These are phyloP conservation scores for Diaporthe longicolla DNA, from an alignment of 2,329 filamentous ascomycete species.

Conservation along the genomic window DNA sequence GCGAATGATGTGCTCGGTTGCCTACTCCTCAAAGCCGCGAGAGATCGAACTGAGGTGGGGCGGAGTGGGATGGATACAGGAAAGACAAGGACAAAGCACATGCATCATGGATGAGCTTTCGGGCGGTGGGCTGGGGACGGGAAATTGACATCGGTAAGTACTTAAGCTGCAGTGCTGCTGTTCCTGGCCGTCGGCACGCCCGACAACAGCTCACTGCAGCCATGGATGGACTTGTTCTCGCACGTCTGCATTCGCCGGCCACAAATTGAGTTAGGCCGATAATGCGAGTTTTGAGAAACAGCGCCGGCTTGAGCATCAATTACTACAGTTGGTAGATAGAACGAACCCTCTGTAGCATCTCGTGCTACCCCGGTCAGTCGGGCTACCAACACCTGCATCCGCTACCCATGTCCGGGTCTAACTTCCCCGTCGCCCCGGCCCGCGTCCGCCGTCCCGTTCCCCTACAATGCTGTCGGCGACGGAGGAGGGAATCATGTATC, in stretches of 20 bases:
- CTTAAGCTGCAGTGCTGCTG: neutral
- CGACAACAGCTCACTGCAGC: conserved; percentile 18
- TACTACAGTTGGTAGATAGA: neutral
- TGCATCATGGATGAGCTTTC: conserved; percentile 20
- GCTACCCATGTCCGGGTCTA: neutral
- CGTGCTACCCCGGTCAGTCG: neutral
- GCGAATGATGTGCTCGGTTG: neutral
- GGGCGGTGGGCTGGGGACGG: conserved; percentile 13
- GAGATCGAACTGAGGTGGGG: neutral
- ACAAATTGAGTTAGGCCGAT: neutral
- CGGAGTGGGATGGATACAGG: neutral
- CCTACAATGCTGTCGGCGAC: neutral
- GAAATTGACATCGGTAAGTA: neutral
- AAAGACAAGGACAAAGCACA: neutral
- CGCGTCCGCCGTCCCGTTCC: neutral
- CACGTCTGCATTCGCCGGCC: too few relatives aligned
- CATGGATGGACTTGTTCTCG: neutral
- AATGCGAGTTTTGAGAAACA: neutral
- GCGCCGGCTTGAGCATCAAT: neutral
- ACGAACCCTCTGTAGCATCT: neutral
- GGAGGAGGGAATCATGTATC: too few relatives aligned
- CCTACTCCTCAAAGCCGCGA: neutral
- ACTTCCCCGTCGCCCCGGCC: neutral
- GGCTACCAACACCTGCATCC: neutral
- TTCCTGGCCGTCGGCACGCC: conserved; percentile 4